A percentile compares a stretch with the other conserved stretches of the same genome.
Conservation (phyloP, 2,329 filamentous ascomycete species). For the Penicillium sp. region DNA sequence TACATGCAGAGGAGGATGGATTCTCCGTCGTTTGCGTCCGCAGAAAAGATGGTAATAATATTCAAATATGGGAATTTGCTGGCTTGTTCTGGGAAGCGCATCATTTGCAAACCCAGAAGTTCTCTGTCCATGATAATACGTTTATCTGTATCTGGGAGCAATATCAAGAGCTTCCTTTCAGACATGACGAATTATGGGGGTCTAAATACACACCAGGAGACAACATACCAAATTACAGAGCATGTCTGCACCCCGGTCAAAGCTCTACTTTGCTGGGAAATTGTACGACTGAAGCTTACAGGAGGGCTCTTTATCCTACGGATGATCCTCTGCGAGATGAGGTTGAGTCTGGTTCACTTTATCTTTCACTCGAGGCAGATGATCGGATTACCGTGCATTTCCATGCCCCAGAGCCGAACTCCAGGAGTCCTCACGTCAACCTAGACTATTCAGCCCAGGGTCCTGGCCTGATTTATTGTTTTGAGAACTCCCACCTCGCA, state of each 20-base stretch:
- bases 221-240: neutral
- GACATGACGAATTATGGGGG: neutral
- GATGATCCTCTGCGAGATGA: neutral
- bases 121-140: neutral
- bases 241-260: neutral
- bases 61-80: too few relatives aligned
- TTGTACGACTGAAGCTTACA: too few relatives aligned
- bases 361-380: neutral
- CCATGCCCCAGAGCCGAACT: neutral
- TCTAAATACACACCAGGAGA: neutral
- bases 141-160: neutral
- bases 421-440: neutral
- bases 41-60: neutral
- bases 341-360: neutral
- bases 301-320: neutral
- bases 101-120: neutral
- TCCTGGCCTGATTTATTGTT: neutral
- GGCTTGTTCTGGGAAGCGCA: neutral
- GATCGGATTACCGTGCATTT: neutral
- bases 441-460: neutral
- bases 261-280: neutral
- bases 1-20: constrained; percentile 15
- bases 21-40: constrained; percentile 22
- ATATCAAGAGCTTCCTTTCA: neutral
- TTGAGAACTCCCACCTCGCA: neutral